phyloP scores from a whole-genome alignment of 2,329 filamentous ascomycete genomes.

The Microcyclospora tardicrescens region DNA sequence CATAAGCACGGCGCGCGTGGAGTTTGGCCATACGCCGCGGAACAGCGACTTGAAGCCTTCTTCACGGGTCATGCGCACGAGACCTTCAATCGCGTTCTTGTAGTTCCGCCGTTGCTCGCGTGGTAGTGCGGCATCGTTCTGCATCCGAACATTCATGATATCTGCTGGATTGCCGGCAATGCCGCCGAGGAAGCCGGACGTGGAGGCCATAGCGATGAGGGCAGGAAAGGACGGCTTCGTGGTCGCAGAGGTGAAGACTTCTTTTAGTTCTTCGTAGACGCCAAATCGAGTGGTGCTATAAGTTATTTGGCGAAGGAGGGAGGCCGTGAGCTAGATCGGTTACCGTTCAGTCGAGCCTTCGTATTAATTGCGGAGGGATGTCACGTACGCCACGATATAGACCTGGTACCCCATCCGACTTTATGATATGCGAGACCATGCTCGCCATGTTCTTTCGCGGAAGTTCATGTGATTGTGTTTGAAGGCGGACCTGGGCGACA shows the following conservation, averaged over 20 bases:
- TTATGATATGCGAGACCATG: slow-evolving; percentile 72
- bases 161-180: slow-evolving; percentile 89
- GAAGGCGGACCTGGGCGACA: slow-evolving; percentile 7
- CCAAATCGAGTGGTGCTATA: slow-evolving; percentile 96
- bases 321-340: slow-evolving; percentile 59
- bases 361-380: not conserved
- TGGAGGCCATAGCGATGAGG: slow-evolving; percentile 68
- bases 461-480: slow-evolving; percentile 52
- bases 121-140: slow-evolving; percentile 75
- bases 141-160: slow-evolving; percentile 96
- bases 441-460: slow-evolving; percentile 65
- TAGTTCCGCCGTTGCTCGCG: slow-evolving; percentile 68
- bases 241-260: slow-evolving; percentile 42
- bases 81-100: slow-evolving; percentile 72
- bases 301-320: slow-evolving; percentile 77
- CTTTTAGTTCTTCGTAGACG: slow-evolving; percentile 88
- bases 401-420: slow-evolving; percentile 60
- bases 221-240: slow-evolving; percentile 50
- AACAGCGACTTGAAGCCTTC: slow-evolving; percentile 69
- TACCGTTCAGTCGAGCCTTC: not conserved
- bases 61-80: slow-evolving; percentile 72
- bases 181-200: slow-evolving; percentile 78
- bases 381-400: slow-evolving; percentile 64
- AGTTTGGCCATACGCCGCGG: slow-evolving; percentile 75
- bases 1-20: slow-evolving; percentile 71